phyloP scores from a whole-genome alignment of 805 yeast species.

The Candida nitratophila region DNA sequence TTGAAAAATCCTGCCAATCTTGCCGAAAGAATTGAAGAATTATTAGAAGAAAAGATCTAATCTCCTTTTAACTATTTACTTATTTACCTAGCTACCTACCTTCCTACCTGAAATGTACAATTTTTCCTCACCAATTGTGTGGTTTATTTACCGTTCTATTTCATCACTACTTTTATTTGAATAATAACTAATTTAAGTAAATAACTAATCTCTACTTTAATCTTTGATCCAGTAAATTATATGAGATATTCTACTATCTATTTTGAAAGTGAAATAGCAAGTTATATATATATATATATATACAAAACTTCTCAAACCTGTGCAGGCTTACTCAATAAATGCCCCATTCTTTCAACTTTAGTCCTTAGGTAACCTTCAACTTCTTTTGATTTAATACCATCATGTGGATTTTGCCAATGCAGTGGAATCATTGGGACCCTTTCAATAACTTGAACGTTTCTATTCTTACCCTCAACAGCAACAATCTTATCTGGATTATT shows the following conservation, averaged over 20 bases:
- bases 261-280: no score
- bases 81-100: no score
- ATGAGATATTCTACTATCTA: no score
- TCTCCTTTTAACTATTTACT: background rate
- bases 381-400: constrained; percentile 77
- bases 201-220: no score
- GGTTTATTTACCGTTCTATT: no score
- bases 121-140: no score
- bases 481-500: constrained; percentile 94
- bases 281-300: no score
- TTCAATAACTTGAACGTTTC: constrained; percentile 68
- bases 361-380: constrained; percentile 91
- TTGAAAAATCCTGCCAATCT: constrained; percentile 59
- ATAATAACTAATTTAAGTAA: no score
- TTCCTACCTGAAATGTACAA: no score
- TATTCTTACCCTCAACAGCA: constrained; percentile 86
- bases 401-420: constrained; percentile 63
- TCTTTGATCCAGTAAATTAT: no score
- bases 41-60: constrained; percentile 30
- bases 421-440: constrained; percentile 96
- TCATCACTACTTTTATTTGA: no score
- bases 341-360: constrained; percentile 97
- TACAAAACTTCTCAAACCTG: background rate
- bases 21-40: constrained; percentile 49
- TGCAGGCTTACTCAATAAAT: constrained; percentile 52